Base-by-base conservation (phyloP, 2,329 filamentous ascomycete genomes). In the Chaetomium sp. region DNA sequence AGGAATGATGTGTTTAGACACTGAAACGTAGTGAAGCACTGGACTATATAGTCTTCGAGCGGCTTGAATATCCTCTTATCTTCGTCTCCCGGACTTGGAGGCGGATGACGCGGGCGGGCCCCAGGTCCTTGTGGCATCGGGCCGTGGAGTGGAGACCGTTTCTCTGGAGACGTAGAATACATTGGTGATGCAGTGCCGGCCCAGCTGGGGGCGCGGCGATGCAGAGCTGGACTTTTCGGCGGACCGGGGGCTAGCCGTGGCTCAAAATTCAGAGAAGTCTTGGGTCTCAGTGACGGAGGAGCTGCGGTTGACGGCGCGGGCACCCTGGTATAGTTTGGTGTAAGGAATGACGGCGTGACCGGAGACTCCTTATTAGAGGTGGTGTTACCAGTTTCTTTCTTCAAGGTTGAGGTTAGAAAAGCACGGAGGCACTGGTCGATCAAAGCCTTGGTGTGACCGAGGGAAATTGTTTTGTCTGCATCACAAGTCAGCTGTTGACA, bases 1-100 rank as follows among this genome's bases (percentile, higher is more conserved):
- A 83, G 79, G 73, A 97, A 97, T 0, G 92, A 93, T 16, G 80
- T 81, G 74, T 95, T 96, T n/a, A 97, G 77, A 68, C 85, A 88
- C 60, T 90, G 83, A 69, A 87, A 87, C 0, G 88, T 87, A 62
- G 85, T 83, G 71, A 96, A 91, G 70, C 85, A 89, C 23, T 78
- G 76, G 57, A 87, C 78, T 49, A 97, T 83, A 72, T 95, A 94
- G 66, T 93, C 89, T 76, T 96, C 92, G 16, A 97, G 74, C 5
- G 83, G 83, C 66, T 85, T 88, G 75, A 97, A 97, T 12, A 94
- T 86, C 45, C 80, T 81, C 72, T 84, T 87, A 2, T 82, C 77
- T 3, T 81, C 82, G 50, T 69, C 65, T 19, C 69, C 69, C 1
- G 63, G 69, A 56, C 65, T 65, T 53, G 67, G 67, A 5, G 67